Percentiles rank a stretch among this genome's conserved stretches.
These are phyloP conservation scores for Moricandia moricandioides DNA, from an alignment of 345 rosid species.

Conservation along the genomic window DNA sequence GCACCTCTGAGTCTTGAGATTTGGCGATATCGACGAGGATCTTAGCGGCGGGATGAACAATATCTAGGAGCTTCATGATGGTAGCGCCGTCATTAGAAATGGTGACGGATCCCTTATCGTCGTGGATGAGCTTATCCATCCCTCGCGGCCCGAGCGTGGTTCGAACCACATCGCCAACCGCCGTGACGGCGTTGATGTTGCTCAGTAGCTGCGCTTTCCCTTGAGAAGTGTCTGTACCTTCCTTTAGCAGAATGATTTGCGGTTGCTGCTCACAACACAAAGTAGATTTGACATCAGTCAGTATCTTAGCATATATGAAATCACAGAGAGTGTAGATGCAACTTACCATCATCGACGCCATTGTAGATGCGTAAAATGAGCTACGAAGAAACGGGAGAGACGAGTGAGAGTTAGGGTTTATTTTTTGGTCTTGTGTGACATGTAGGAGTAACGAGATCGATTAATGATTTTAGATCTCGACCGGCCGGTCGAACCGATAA, in stretches of 20 bases:
- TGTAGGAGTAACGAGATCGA: constrained; percentile 17
- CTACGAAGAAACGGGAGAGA: constrained; percentile 15
- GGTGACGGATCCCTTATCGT: constrained; percentile 87
- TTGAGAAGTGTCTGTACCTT: constrained; percentile 97
- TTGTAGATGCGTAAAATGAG: constrained; percentile 31
- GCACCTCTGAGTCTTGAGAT: constrained; percentile 97
- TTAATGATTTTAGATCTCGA: constrained; percentile 15
- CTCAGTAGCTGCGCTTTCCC: constrained; percentile 93
- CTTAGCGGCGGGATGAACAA: constrained; percentile 96
- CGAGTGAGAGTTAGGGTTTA: constrained; percentile 35
- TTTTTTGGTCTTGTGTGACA: constrained; percentile 11
- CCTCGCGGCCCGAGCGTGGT: constrained; percentile 98
- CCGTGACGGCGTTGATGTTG: constrained; percentile 96
- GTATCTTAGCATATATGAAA: neutral
- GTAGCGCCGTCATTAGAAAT: constrained; percentile 99
- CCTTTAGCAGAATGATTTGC: constrained; percentile 95
- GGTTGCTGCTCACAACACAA: constrained; percentile 69
- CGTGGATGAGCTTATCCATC: constrained; percentile 98
- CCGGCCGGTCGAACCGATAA: constrained; percentile 26
- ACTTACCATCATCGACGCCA: constrained; percentile 52
- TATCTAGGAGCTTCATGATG: constrained; percentile 95
- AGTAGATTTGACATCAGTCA: neutral
- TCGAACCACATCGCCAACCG: constrained; percentile 81
- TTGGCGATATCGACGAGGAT: constrained; percentile 99
- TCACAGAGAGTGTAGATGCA: neutral